phyloP scores from a whole-genome alignment of 164 flowering plant species.

The Magnolia changhungtana region DNA sequence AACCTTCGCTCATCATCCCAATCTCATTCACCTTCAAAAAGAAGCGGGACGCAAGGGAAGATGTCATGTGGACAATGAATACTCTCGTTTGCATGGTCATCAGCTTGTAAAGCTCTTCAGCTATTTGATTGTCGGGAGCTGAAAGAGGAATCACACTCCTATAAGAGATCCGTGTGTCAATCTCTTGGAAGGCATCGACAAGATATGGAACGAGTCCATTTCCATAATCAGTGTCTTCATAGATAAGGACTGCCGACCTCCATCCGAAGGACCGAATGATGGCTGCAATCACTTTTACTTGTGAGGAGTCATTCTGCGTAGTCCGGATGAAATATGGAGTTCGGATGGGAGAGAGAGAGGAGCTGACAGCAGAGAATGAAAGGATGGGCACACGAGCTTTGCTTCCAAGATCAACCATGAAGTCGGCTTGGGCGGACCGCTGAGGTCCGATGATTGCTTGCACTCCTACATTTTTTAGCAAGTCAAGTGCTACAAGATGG shows the following conservation, averaged over 20 bases:
- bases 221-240: conserved; percentile 24
- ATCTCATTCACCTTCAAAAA: conserved; percentile 4
- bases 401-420: conserved; percentile 18
- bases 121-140: neutral
- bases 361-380: conserved; percentile 18
- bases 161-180: neutral
- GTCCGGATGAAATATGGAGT: conserved; percentile 20
- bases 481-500: conserved; percentile 28
- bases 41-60: neutral
- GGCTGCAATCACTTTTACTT: conserved; percentile 24
- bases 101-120: conserved; percentile 1
- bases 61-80: conserved; percentile 13
- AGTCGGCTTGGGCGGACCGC: conserved; percentile 18
- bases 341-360: conserved; percentile 9
- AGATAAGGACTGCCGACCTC: conserved; percentile 15
- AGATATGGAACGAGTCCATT: conserved; percentile 17
- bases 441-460: conserved; percentile 27
- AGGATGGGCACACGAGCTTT: conserved; percentile 22
- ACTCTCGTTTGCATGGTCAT: conserved; percentile 13
- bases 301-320: conserved; percentile 16
- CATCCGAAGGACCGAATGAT: conserved; percentile 14
- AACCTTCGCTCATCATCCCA: conserved; percentile 22
- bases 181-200: conserved; percentile 10
- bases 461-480: conserved; percentile 18
- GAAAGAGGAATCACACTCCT: conserved; percentile 2